Percentiles rank a stretch among this genome's conserved stretches.
Conservation (phyloP, 2,329 filamentous ascomycete genomes). For the Nemania bipapillata region DNA sequence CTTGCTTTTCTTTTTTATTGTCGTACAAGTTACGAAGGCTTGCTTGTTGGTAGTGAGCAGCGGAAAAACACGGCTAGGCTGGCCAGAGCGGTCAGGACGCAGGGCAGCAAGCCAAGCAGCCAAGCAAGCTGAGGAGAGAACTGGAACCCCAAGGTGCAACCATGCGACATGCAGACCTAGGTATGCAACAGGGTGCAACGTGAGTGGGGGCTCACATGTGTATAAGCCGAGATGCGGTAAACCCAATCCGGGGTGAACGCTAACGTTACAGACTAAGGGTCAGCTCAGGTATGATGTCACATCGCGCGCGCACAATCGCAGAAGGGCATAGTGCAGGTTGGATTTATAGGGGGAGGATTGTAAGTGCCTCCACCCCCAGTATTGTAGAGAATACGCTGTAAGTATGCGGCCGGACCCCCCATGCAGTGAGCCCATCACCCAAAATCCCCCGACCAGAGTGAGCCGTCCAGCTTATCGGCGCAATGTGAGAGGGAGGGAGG, state of each 20-base stretch:
- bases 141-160: neutral
- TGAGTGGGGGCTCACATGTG: conserved; percentile 2
- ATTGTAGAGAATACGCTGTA: neutral
- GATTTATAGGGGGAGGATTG: too few relatives aligned
- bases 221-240: neutral
- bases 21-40: too few relatives aligned
- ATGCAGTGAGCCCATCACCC: too few relatives aligned
- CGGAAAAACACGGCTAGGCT: neutral
- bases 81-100: neutral
- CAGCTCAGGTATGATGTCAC: conserved; percentile 1
- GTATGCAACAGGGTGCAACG: neutral
- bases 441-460: neutral
- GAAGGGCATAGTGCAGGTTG: neutral
- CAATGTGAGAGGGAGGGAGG: neutral
- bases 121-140: neutral
- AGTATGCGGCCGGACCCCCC: neutral
- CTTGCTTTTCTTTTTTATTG: too few relatives aligned
- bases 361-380: neutral
- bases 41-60: neutral
- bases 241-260: conserved; percentile 3
- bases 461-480: neutral
- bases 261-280: neutral
- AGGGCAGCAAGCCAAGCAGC: neutral
- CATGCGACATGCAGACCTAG: neutral
- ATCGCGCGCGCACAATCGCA: neutral